Percentiles rank a stretch among this genome's conserved stretches.
Conservation (phyloP, 2,329 filamentous ascomycete species). For the Dothideomycetes sp. region DNA sequence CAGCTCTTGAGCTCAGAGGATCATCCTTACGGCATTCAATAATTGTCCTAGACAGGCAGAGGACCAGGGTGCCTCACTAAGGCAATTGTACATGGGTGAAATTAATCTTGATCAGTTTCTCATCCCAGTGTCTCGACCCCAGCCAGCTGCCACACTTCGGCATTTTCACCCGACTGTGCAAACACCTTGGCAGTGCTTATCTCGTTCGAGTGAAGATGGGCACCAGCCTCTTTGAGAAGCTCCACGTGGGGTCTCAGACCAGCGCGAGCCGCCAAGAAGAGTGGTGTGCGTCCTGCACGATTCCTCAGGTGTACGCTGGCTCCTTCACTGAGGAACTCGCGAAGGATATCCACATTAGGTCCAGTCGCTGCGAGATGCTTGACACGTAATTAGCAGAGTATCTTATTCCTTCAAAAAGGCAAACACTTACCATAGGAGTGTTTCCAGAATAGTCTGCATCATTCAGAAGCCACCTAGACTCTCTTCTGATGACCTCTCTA, state of each 20-base stretch:
- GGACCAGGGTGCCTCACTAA: not conserved
- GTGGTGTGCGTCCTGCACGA: constrained; percentile 44
- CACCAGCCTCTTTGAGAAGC: constrained; percentile 44
- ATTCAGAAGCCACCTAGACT: constrained; percentile 58
- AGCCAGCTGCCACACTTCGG: constrained; percentile 9
- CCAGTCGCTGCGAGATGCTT: constrained; percentile 48
- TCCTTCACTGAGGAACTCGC: constrained; percentile 44
- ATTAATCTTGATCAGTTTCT: not conserved
- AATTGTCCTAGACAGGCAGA: not conserved
- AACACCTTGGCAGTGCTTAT: constrained; percentile 38
- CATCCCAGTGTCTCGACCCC: constrained; percentile 1
- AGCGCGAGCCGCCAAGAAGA: constrained; percentile 48
- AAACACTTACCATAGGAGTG: constrained; percentile 42
- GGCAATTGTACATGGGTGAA: not conserved
- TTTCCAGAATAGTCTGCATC: constrained; percentile 74
- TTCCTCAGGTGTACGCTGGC: constrained; percentile 51
- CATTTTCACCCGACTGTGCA: constrained; percentile 5
- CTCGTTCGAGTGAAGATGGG: constrained; percentile 49
- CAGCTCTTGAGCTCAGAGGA: too few species aligned
- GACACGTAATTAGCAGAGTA: constrained; percentile 1
- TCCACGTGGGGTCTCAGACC: constrained; percentile 43
- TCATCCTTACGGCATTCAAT: too few species aligned
- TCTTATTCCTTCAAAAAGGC: not conserved
- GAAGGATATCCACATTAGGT: constrained; percentile 43
- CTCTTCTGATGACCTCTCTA: constrained; percentile 54